These are phyloP conservation scores for Aspergillus avenaceus DNA, from an alignment of 495 filamentous ascomycete species.

Conservation along the genomic window DNA sequence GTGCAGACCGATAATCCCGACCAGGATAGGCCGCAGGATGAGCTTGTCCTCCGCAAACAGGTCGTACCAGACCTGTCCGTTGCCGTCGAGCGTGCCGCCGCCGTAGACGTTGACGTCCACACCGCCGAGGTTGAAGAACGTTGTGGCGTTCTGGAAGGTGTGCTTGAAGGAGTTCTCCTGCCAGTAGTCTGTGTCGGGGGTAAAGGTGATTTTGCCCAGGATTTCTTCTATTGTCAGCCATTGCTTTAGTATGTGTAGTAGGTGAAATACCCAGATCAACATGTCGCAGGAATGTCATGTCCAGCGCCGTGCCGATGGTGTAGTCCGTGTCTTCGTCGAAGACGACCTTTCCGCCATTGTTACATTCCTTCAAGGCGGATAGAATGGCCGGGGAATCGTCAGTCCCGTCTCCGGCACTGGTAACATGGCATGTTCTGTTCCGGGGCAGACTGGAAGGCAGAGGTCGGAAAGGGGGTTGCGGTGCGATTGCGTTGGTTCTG, in stretches of 20 bases:
- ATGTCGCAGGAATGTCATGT: slow-evolving; percentile 59
- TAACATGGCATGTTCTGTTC: slow-evolving; percentile 33
- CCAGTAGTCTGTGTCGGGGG: slow-evolving; percentile 65
- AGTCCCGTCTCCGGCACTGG: slow-evolving; percentile 34
- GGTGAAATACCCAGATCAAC: slow-evolving; percentile 50
- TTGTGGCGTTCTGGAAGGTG: slow-evolving; percentile 60
- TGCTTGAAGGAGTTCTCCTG: slow-evolving; percentile 56
- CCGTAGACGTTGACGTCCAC: slow-evolving; percentile 67
- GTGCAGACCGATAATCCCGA: slow-evolving; percentile 60
- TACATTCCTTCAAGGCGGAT: slow-evolving; percentile 55
- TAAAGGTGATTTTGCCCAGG: slow-evolving; percentile 54
- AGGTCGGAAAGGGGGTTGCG: slow-evolving; percentile 31
- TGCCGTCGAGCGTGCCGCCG: slow-evolving; percentile 58
- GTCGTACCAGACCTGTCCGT: slow-evolving; percentile 71
- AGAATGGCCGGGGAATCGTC: slow-evolving; percentile 61
- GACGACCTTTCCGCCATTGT: slow-evolving; percentile 62
- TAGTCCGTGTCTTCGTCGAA: slow-evolving; percentile 54
- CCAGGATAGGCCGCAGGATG: slow-evolving; percentile 56
- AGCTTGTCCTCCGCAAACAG: slow-evolving; percentile 50
- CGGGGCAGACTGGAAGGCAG: slow-evolving; percentile 27
- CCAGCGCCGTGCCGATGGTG: slow-evolving; percentile 59
- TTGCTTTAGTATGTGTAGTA: not conserved
- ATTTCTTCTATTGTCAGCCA: slow-evolving; percentile 43
- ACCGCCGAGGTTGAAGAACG: slow-evolving; percentile 68
- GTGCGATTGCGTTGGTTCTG: slow-evolving; percentile 26